These are phyloP conservation scores for Agaricus sinodeliciosus DNA, from an alignment of 768 basidiomycete genomes.

Conservation along the genomic window DNA sequence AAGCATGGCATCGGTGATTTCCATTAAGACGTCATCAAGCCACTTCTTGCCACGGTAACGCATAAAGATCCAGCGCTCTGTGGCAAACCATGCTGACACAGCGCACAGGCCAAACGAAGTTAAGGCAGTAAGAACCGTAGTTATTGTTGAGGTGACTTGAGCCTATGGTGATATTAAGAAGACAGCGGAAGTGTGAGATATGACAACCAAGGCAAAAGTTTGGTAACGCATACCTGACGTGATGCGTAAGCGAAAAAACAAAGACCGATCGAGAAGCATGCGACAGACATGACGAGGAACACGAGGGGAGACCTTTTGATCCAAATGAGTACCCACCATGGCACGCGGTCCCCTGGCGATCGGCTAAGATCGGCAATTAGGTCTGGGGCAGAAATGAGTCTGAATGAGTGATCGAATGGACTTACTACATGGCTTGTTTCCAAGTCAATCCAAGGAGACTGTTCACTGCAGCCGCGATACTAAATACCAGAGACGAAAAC, in stretches of 20 bases:
- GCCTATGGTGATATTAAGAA: slow-evolving; percentile 30
- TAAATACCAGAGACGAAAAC: slow-evolving; percentile 73
- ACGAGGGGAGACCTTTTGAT: slow-evolving; percentile 80
- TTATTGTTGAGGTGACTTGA: slow-evolving; percentile 57
- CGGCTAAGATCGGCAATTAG: slow-evolving; percentile 35
- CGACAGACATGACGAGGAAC: slow-evolving; percentile 78
- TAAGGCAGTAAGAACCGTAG: slow-evolving; percentile 70
- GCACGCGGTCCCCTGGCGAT: slow-evolving; percentile 68
- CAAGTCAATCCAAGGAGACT: slow-evolving; percentile 71
- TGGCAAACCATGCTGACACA: slow-evolving; percentile 70
- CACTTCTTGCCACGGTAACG: slow-evolving; percentile 62
- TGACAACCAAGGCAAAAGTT: background rate
- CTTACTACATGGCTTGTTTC: slow-evolving; percentile 82
- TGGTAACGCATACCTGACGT: slow-evolving; percentile 39
- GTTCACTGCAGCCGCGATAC: slow-evolving; percentile 72
- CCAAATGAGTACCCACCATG: slow-evolving; percentile 84
- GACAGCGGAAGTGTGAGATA: background rate
- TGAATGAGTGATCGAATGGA: slow-evolving; percentile 14
- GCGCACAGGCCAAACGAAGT: slow-evolving; percentile 66
- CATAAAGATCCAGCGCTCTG: slow-evolving; percentile 59
- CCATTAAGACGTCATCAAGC: slow-evolving; percentile 55
- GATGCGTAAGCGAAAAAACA: slow-evolving; percentile 76
- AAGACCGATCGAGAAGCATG: slow-evolving; percentile 74
- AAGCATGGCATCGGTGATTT: slow-evolving; percentile 25
- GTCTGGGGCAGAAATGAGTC: background rate